Evolutionary conservation across 192 early-diverging fungal genomes (phyloP), one percentile per base, ranked within the genome.

Genomic region (Rhizophagus clarus): DNA sequence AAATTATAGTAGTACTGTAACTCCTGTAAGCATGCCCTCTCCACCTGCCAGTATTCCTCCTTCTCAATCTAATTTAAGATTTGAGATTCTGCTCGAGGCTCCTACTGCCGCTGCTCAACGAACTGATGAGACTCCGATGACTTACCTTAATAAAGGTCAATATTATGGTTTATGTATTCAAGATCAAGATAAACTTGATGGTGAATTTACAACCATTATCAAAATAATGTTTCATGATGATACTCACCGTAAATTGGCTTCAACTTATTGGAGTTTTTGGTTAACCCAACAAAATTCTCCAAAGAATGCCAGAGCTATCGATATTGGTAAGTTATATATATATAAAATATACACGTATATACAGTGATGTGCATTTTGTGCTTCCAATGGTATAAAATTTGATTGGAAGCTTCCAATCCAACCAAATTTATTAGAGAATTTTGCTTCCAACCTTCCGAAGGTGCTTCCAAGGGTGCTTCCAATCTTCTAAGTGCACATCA

Each of bases 81-180:
- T 80, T 60, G 81, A 80, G 28, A 71, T 81, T 22, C 73, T 81
- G 14, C 79, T 83, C 61, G 84, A 85, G 15, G 89, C 89, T 49
- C 86, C 88, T 24, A 90, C 88, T n/a, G 89, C 89, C 1, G 84
- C 85, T 64, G 85, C 86, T 77, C 88, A 87, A 60, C 81, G 80
- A 2, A 81, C 86, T 15, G 90, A 90, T 68, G 92, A 91, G 42
- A 82, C 89, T 2, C 84, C 90, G 28, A 81, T 93, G 40, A 93
- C 93, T 5, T 93, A 94, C 49, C 86, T 94, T 29, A 94, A 94
- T 80, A 91, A 91, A 84, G 93, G 93, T 24, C 89, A 91, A 80
- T 87, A 83, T 42, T 94, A 94, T 80, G 84, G 82, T 17, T 72
- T 94, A 15, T 82, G 84, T 1, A 71, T 92, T 15, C 72, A 88